Base-by-base conservation (phyloP, 306 rosid genomes). In the Erythrophleum fordii region DNA sequence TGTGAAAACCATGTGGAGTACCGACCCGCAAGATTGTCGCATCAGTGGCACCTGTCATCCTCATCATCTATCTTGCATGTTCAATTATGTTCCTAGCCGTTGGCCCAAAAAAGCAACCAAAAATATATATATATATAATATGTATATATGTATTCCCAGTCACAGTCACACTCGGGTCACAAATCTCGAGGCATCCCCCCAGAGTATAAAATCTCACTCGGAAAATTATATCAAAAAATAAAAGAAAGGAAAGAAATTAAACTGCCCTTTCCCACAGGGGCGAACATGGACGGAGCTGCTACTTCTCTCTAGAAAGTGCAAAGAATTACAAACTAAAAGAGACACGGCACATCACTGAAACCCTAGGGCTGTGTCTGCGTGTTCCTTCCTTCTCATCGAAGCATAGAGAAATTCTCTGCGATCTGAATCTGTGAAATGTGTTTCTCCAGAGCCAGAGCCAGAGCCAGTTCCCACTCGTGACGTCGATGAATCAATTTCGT, bases 401-500 rank as follows among this genome's bases (percentile, higher is more conserved):
- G 97, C 92, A 84, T 87, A 82, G 78, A 79, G 55, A 78, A 77
- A 77, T 90, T 79, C 81, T 48, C 60, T 44, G 79, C 77, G 90
- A 86, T 86, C 84, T 51, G 88, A 74, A 77, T 87, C 74, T 65
- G 77, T 84, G 89, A 87, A 85, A 92, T 92, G 94, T 78, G 90
- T 69, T 44, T 80, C 75, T 80, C 77, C 59, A 77, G 66, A 62
- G 52, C 62, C 55, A 23, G 83, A 13, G 72, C 65, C 49, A 37
- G 83, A 23, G 77, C 58, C 75, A 62, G 52, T 86, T 82, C 72
- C 17, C 25, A 6, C 64, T 67, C 71, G 67, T 42, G 74, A 56
- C 88, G 53, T 81, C 88, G 88, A 95, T 96, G 99, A 96, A 82
- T 86, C 86, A 83, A n/a, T 65, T 86, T 82, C 91, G 78, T 74